Evolutionary conservation across 495 filamentous ascomycete species (phyloP).

Genomic region (Daldinia decipiens): DNA sequence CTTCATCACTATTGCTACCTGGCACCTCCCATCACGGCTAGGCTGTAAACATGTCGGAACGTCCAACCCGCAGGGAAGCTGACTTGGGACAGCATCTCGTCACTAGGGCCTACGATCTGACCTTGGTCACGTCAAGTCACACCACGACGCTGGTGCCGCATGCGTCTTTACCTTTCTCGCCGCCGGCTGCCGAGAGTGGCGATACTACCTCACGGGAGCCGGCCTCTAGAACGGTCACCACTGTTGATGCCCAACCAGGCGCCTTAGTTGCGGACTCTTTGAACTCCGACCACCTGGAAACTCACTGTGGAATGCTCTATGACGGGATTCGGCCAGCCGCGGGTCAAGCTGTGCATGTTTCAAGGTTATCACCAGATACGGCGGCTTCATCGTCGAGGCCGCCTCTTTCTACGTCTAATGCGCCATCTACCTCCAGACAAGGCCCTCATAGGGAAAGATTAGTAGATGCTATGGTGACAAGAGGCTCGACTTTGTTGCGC

Average conservation of each 20-base stretch:
- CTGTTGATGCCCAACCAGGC: constrained; percentile 50
- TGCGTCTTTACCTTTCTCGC: constrained; percentile 32
- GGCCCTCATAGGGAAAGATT: constrained; percentile 16
- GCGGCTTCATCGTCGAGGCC: constrained; percentile 20
- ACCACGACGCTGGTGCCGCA: constrained; percentile 30
- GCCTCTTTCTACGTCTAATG: constrained; percentile 23
- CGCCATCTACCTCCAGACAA: constrained; percentile 19
- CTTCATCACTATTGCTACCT: constrained; percentile 37
- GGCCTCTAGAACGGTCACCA: constrained; percentile 46
- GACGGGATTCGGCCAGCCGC: constrained; percentile 35
- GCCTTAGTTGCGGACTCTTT: constrained; percentile 32
- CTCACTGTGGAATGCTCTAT: constrained; percentile 10
- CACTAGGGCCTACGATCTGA: constrained; percentile 42
- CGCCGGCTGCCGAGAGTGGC: constrained; percentile 43
- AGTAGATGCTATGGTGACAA: constrained; percentile 31
- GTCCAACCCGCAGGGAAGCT: constrained; percentile 16
- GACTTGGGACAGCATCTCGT: constrained; percentile 27
- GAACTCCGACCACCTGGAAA: constrained; percentile 36
- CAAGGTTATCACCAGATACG: constrained; percentile 29
- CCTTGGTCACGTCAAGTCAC: constrained; percentile 39
- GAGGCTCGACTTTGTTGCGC: constrained; percentile 30
- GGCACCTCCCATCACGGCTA: constrained; percentile 20
- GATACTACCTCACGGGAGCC: constrained; percentile 43
- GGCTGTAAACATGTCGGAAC: constrained; percentile 33
- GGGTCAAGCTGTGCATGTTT: constrained; percentile 28